Base-by-base conservation (phyloP, 805 yeast species). In the Yamadazyma nakazawae region DNA sequence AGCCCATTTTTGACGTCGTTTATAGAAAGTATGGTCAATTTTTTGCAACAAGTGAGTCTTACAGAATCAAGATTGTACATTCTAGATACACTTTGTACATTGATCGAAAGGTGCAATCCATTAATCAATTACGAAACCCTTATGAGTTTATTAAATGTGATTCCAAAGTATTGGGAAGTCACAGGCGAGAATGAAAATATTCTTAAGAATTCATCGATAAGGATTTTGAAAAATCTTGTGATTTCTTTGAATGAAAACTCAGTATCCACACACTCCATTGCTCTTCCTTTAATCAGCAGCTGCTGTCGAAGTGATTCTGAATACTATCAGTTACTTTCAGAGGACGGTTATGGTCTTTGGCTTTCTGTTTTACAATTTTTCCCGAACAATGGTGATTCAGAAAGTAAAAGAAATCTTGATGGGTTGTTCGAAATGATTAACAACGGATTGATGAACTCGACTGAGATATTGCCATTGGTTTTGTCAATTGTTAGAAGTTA, bases 341-440 rank as follows among this genome's bases (percentile, higher is more conserved):
- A 91, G 59, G 97, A 91, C 66, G 96, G 95, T 0, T 81, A 79
- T 58, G 96, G 88, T 47, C 69, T 91, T 36, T 89, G 96, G 96
- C 70, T 78, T n/a, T 72, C 84, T 1, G 61, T 86, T 2, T 60
- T 89, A 43, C 86, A 80, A 51, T 81, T 82, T 50, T 77, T 78
- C 44, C 87, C 92, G 0, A 38, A 49, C 16, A 30, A 26, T n/a
- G 43, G 31, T 11, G 17, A 18, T 16, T 24, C 48, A 2, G 41
- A 39, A 12, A 37, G 37, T 2, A 67, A 74, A 5, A 65, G 64
- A 26, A 70, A 68, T 32, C 62, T 86, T 24, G 46, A 73, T 3
- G 67, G 68, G 14, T 55, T 77, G 14, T 74, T 85, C 51, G 79
- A 78, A 8, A 65, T 79, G 51, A 63, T 84, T 26, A 70, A 81